Evolutionary conservation across 352 stramenopile genomes (phyloP).

Genomic region (Globisporangium splendens): DNA sequence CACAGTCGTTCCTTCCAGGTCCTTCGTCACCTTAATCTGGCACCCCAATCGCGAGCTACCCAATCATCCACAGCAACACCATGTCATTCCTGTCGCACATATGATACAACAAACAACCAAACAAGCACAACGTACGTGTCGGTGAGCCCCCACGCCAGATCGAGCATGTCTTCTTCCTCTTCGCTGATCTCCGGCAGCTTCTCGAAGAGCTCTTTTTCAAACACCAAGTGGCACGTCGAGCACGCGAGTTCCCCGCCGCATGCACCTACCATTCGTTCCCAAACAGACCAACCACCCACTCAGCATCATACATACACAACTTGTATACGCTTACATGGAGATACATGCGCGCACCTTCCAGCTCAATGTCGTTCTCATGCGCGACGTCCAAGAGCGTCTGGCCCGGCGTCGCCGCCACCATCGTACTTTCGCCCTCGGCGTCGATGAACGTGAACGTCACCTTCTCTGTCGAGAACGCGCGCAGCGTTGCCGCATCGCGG

Average conservation of each 20-base stretch:
- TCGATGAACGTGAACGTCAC: conserved; percentile 84
- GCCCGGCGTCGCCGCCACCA: conserved; percentile 69
- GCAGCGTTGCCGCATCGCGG: conserved; percentile 7
- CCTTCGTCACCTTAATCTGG: conserved; percentile 88
- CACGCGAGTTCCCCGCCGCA: conserved; percentile 92
- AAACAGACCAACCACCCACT: neutral
- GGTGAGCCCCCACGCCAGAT: conserved; percentile 91
- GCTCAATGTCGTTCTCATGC: conserved; percentile 92
- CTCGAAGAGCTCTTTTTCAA: conserved; percentile 88
- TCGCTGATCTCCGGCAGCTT: conserved; percentile 85
- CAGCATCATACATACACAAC: neutral
- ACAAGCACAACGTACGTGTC: conserved; percentile 74
- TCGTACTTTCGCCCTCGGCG: conserved; percentile 61
- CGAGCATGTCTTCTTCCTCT: conserved; percentile 96
- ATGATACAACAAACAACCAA: neutral
- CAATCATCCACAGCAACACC: too few relatives aligned
- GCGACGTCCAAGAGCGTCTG: conserved; percentile 88
- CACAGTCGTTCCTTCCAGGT: conserved; percentile 84
- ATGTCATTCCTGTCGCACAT: too few relatives aligned
- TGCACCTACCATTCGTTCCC: conserved; percentile 37
- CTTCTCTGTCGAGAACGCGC: conserved; percentile 39
- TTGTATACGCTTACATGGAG: neutral
- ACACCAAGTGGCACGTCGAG: conserved; percentile 93
- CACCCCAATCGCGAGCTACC: conserved; percentile 79
- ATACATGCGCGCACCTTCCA: conserved; percentile 50